Percentiles rank a stretch among this genome's conserved stretches.
Conservation (phyloP, 2,329 filamentous ascomycete genomes). For the Stemphylium beticola region DNA sequence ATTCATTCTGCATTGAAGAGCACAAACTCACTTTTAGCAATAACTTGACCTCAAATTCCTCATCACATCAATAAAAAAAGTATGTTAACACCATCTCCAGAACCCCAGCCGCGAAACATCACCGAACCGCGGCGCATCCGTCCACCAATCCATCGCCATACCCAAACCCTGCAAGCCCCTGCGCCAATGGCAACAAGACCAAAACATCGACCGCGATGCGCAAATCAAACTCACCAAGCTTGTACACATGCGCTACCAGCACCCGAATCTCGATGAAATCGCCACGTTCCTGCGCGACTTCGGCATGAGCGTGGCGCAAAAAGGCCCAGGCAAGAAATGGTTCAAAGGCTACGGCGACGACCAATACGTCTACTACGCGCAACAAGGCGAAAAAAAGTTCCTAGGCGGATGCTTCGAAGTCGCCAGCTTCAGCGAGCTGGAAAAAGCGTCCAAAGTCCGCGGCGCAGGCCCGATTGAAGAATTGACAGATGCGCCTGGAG, state of each 20-base stretch:
- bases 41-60: not conserved
- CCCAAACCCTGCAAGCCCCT: conserved; percentile 45
- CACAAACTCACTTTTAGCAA: not conserved
- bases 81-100: conserved; percentile 18
- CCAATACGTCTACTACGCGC: conserved; percentile 65
- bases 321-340: conserved; percentile 54
- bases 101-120: conserved; percentile 42
- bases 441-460: conserved; percentile 55
- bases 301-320: conserved; percentile 44
- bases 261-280: conserved; percentile 57
- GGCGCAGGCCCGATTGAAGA: conserved; percentile 58
- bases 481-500: conserved; percentile 59
- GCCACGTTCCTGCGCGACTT: conserved; percentile 53
- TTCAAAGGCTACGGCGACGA: conserved; percentile 67
- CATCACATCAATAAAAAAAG: too few relatives aligned
- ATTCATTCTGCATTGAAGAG: not conserved
- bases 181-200: conserved; percentile 47
- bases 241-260: conserved; percentile 62
- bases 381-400: conserved; percentile 59
- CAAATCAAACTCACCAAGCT: conserved; percentile 58
- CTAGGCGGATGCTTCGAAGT: conserved; percentile 65
- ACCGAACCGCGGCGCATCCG: conserved; percentile 50
- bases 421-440: conserved; percentile 62
- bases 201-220: conserved; percentile 51
- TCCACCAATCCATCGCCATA: conserved; percentile 49